Evolutionary conservation across 768 basidiomycete genomes (phyloP).

Genomic region (Agrocybe praecox): DNA sequence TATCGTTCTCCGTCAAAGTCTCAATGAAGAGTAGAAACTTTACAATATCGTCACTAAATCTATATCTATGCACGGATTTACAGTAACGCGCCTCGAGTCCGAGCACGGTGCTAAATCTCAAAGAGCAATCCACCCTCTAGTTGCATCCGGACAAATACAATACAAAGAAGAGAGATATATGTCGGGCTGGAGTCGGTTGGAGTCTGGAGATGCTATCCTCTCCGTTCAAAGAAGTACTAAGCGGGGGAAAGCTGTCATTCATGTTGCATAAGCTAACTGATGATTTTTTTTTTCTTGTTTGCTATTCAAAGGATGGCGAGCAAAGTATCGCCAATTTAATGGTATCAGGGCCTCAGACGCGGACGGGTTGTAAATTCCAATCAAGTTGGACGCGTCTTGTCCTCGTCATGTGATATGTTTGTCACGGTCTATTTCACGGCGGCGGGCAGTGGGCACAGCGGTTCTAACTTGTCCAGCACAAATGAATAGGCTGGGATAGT

Average conservation of each 20-base stretch:
- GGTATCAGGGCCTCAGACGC: no score
- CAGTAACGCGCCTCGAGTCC: conserved; percentile 27
- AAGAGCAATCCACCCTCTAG: conserved; percentile 35
- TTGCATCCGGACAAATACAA: conserved; percentile 48
- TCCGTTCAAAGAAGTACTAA: conserved; percentile 34
- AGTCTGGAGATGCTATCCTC: conserved; percentile 29
- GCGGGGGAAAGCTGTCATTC: conserved; percentile 35
- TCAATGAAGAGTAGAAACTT: conserved; percentile 33
- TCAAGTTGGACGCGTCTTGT: no score
- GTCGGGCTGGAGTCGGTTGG: conserved; percentile 40
- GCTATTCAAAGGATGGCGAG: no score
- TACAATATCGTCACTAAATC: conserved; percentile 39
- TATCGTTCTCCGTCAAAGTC: not conserved
- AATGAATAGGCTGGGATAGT: no score
- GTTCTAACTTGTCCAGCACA: no score
- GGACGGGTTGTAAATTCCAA: no score
- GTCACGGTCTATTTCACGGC: no score
- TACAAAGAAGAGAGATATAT: conserved; percentile 43
- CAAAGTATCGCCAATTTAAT: no score
- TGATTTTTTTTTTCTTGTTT: no score
- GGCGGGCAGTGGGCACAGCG: no score
- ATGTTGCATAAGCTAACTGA: no score
- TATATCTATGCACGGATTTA: conserved; percentile 39
- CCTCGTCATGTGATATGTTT: no score
- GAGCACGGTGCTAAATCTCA: conserved; percentile 46